These are phyloP conservation scores for Teratosphaeria zuluensis DNA, from an alignment of 2,329 filamentous ascomycete genomes.

Conservation along the genomic window DNA sequence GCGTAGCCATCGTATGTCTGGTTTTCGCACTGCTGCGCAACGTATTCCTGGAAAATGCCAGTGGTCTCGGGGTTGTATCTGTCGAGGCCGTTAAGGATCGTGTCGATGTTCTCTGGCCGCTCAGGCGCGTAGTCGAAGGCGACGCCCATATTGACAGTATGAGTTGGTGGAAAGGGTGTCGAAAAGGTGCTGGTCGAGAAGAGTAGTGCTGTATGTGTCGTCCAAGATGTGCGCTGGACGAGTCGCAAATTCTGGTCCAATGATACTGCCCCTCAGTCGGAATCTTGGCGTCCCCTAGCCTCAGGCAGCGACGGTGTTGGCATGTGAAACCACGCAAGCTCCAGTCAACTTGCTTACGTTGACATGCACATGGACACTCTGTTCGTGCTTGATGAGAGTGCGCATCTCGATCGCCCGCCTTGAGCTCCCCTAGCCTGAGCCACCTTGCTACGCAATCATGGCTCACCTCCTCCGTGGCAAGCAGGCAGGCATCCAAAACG, in stretches of 20 bases:
- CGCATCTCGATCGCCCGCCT: background rate
- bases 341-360: background rate
- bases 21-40: conserved; percentile 87
- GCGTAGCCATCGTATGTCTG: conserved; percentile 93
- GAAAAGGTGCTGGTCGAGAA: background rate
- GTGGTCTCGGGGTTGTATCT: conserved; percentile 98
- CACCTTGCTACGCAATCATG: conserved; percentile 43
- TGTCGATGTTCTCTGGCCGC: conserved; percentile 82
- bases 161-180: background rate
- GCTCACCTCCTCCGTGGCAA: conserved; percentile 81
- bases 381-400: background rate
- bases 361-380: background rate
- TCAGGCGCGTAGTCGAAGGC: conserved; percentile 82
- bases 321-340: background rate
- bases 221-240: background rate
- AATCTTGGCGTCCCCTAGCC: background rate
- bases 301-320: background rate
- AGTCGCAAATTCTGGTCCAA: background rate
- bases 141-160: conserved; percentile 31
- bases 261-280: background rate
- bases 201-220: background rate
- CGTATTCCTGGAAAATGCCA: conserved; percentile 84
- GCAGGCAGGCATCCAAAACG: conserved; percentile 85
- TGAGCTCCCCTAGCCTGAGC: background rate
- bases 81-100: conserved; percentile 93